Evolutionary conservation across 192 early-diverging fungal species (phyloP).

Genomic region (Backusella psychrophila): DNA sequence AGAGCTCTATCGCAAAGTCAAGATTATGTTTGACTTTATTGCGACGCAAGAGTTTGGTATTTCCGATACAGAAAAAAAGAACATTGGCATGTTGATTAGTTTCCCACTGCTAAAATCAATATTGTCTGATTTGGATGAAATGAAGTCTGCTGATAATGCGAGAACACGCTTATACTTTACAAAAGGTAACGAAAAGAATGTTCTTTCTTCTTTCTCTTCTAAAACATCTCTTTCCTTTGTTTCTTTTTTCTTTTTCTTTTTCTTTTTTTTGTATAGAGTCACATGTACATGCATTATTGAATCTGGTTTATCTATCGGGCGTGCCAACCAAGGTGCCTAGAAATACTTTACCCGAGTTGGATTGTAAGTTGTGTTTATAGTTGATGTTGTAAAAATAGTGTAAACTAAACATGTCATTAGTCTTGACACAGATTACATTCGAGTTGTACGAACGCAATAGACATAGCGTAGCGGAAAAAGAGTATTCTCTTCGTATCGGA

Average conservation of each 20-base stretch:
- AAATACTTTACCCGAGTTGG: constrained; percentile 78
- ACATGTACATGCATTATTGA: constrained; percentile 91
- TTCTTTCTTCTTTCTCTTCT: neutral
- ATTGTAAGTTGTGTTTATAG: constrained; percentile 61
- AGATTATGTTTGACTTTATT: constrained; percentile 89
- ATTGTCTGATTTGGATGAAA: constrained; percentile 67
- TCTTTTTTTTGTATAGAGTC: constrained; percentile 51
- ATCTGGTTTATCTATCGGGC: constrained; percentile 84
- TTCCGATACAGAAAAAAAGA: constrained; percentile 74
- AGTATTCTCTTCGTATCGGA: constrained; percentile 87
- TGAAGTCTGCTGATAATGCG: constrained; percentile 47
- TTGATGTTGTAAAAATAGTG: too few species aligned
- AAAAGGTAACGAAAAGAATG: constrained; percentile 55
- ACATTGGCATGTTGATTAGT: constrained; percentile 82
- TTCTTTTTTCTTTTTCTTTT: too few species aligned
- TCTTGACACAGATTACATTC: constrained; percentile 96
- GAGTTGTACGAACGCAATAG: constrained; percentile 88
- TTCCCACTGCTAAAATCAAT: constrained; percentile 77
- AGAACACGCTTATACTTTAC: constrained; percentile 92
- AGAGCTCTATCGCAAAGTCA: constrained; percentile 77
- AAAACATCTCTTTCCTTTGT: neutral
- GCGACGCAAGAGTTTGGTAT: constrained; percentile 94
- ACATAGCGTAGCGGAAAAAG: constrained; percentile 52
- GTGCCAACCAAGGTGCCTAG: constrained; percentile 70
- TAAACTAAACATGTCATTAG: constrained; percentile 33